Base-by-base conservation (phyloP, 148 eudicot species). In the Polygonum maritimum region DNA sequence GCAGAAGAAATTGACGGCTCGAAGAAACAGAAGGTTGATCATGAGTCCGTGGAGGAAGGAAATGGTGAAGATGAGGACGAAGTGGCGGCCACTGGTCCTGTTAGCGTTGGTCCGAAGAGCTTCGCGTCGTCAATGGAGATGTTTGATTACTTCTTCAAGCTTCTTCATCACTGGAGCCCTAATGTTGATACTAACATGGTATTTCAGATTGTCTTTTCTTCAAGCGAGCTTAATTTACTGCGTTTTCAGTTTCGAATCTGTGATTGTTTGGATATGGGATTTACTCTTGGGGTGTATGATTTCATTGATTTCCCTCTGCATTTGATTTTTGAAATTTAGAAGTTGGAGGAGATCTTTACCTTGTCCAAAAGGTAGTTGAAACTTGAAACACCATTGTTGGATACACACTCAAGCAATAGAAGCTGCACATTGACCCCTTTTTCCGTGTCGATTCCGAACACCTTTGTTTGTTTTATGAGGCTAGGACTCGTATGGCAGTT, bases 141-240 rank as follows among this genome's bases (percentile, higher is more conserved):
- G 92, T 94, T 85, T 75, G 90, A 92, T 86, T 94, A 92, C 70
- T 90, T 92, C 54, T 86, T 70, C 74, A 88, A 85, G 84, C 69
- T 90, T 7, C 83, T 94, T 45, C 98, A 90, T 78, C 58, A 74
- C 41, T 94, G 98, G 98, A 79, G 90, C 5, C 76, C 87, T 2
- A 85, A 88, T 80, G 18, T 90, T 41, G 80, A 77, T 57, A 60
- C 85, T 39, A 94, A 94, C 71, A 87, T 88, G 97, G 98, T 93
- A 89, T 10, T 48, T 38, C 26, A 11, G 35, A 22, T 10, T 52
- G 8, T 52, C n/a, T 14, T 52, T 15, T 52, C 21, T 52, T 52
- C 57, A 2, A 15, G 5, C 18, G 49, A 47, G 12, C 15, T 10
- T 47, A 47, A 10, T 47, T 47, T 47, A 2, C 1, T 18, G 15